phyloP scores from a whole-genome alignment of 192 early-diverging fungal species.

The Gryganskiella cystojenkinii region DNA sequence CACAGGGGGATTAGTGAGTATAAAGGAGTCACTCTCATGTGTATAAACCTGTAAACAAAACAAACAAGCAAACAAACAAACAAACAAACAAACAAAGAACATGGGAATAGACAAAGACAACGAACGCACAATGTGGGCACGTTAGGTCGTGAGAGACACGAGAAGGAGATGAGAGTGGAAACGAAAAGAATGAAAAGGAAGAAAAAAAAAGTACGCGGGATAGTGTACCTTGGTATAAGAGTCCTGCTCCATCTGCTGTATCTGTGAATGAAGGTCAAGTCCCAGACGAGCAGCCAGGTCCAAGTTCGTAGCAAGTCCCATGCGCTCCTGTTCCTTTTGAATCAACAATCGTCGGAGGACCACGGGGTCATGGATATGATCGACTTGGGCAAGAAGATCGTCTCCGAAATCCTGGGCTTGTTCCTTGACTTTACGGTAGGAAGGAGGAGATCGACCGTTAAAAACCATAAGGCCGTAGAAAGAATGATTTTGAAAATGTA shows the following conservation, averaged over 20 bases:
- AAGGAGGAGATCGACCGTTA: background rate
- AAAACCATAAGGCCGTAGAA: background rate
- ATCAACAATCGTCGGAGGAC: constrained; percentile 60
- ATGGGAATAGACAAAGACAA: background rate
- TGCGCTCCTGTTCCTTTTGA: constrained; percentile 67
- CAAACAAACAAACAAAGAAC: background rate
- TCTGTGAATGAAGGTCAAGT: constrained; percentile 64
- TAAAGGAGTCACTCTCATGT: too few relatives aligned
- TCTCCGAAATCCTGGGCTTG: constrained; percentile 20
- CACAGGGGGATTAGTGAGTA: too few relatives aligned
- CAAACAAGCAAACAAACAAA: too few relatives aligned
- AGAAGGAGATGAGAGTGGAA: background rate
- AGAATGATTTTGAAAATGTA: background rate
- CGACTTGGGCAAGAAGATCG: constrained; percentile 45
- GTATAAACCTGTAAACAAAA: too few relatives aligned
- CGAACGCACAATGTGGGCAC: background rate
- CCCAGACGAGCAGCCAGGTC: constrained; percentile 70
- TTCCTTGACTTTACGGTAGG: constrained; percentile 24
- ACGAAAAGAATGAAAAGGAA: too few relatives aligned
- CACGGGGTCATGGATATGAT: constrained; percentile 59
- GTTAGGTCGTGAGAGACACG: background rate
- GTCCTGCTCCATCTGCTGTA: constrained; percentile 54
- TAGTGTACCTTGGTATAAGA: constrained; percentile 51
- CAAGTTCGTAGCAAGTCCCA: constrained; percentile 60
- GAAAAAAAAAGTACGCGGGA: background rate